These are phyloP conservation scores for Cercospora canescens DNA, from an alignment of 2,329 filamentous ascomycete genomes.

Conservation along the genomic window DNA sequence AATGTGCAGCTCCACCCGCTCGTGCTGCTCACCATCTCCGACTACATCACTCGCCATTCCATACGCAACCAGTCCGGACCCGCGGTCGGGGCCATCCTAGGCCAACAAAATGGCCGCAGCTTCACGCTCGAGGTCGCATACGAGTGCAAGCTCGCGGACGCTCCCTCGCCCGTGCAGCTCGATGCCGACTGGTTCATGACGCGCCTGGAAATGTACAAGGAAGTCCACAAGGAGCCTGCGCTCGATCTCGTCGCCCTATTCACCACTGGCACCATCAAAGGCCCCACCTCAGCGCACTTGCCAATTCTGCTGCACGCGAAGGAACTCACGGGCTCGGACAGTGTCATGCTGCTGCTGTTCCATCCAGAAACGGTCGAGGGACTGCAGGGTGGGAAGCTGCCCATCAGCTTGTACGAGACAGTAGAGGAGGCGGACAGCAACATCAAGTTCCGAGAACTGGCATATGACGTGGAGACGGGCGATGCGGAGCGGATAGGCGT, in stretches of 20 bases:
- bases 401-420: conserved; percentile 85
- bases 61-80: conserved; percentile 74
- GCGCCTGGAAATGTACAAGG: conserved; percentile 83
- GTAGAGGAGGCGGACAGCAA: conserved; percentile 70
- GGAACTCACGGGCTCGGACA: conserved; percentile 63
- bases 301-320: conserved; percentile 74
- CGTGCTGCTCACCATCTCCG: conserved; percentile 92
- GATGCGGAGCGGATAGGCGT: conserved; percentile 98
- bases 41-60: conserved; percentile 90
- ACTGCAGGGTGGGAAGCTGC: conserved; percentile 74
- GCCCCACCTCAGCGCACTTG: conserved; percentile 67
- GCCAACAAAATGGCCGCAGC: conserved; percentile 85
- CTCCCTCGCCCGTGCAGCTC: conserved; percentile 59
- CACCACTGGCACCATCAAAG: conserved; percentile 67
- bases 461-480: conserved; percentile 87
- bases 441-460: conserved; percentile 78
- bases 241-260: conserved; percentile 73
- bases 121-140: conserved; percentile 93
- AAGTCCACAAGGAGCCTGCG: conserved; percentile 79
- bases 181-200: conserved; percentile 72
- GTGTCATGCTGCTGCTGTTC: conserved; percentile 83
- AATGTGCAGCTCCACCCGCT: conserved; percentile 87
- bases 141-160: conserved; percentile 65
- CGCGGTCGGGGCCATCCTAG: conserved; percentile 82
- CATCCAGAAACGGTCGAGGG: conserved; percentile 63